Evolutionary conservation across 768 basidiomycete genomes (phyloP).

Genomic region (Leucosporidium yakuticum): DNA sequence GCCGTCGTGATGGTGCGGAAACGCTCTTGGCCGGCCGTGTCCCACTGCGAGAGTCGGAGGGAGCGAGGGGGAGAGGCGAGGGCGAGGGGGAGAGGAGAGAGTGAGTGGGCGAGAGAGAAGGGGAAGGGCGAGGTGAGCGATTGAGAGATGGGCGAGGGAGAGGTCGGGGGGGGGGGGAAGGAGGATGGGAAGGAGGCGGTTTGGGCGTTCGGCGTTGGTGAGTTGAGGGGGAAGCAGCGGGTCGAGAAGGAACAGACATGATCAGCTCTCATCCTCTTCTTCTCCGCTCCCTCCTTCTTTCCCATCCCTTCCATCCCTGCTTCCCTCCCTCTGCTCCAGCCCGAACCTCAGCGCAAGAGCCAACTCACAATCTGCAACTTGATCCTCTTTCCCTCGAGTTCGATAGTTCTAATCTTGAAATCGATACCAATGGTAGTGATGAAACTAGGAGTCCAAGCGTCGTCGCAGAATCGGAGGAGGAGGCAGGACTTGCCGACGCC

Average conservation of each 20-base stretch:
- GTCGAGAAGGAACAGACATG: no score
- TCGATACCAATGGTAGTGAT: constrained; percentile 99
- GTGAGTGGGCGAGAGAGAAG: neutral
- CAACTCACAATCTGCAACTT: constrained; percentile 92
- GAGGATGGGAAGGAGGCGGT: no score
- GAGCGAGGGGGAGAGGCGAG: neutral
- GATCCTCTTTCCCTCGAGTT: constrained; percentile 94
- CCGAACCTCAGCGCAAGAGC: neutral
- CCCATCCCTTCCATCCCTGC: neutral
- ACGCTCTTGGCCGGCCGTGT: constrained; percentile 97
- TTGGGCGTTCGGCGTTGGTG: no score
- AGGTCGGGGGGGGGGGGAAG: no score
- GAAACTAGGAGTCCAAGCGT: constrained; percentile 98
- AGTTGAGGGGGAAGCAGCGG: no score
- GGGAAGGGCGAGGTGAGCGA: no score
- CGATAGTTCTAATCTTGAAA: constrained; percentile 99
- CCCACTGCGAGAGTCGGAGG: constrained; percentile 68
- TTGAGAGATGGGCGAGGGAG: no score
- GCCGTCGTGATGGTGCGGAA: constrained; percentile 98
- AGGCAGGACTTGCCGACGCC: constrained; percentile 87
- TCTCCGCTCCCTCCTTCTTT: neutral
- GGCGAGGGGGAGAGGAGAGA: neutral
- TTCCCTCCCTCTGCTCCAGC: neutral
- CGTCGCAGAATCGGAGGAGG: constrained; percentile 82
- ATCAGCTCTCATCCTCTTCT: neutral